Percentiles rank a stretch among this genome's conserved stretches.
Evolutionary conservation across 2,329 filamentous ascomycete genomes (phyloP).

Genomic region (Fusarium ramigenum): DNA sequence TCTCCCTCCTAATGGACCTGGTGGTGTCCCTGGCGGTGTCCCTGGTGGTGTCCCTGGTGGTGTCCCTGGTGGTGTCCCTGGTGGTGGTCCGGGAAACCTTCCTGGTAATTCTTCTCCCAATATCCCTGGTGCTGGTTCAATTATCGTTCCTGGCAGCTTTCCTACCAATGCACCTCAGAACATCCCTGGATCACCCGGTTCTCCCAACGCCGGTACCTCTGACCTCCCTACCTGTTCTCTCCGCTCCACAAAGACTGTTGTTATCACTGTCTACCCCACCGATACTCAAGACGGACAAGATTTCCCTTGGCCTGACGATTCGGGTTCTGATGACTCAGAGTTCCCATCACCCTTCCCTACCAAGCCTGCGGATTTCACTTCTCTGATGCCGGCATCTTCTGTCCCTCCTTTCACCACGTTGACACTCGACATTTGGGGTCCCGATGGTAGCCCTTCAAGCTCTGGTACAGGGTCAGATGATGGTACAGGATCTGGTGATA

Average conservation of each 20-base stretch:
- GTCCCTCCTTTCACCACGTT: conserved; percentile 48
- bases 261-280: conserved; percentile 57
- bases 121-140: conserved; percentile 25
- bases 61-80: not conserved
- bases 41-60: conserved; percentile 7
- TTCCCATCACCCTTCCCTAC: conserved; percentile 42
- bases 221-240: conserved; percentile 52
- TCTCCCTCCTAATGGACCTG: conserved; percentile 16
- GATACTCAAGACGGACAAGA: conserved; percentile 38
- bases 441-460: conserved; percentile 15
- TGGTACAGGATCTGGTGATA: conserved; percentile 18
- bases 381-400: conserved; percentile 17
- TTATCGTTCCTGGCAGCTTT: conserved; percentile 15
- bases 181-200: conserved; percentile 2
- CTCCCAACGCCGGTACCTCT: conserved; percentile 7
- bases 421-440: conserved; percentile 49
- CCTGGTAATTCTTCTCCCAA: conserved; percentile 5
- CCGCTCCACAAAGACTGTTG: conserved; percentile 55
- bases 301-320: conserved; percentile 23
- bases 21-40: not conserved
- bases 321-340: conserved; percentile 32
- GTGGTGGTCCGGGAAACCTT: conserved; percentile 6
- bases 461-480: conserved; percentile 4
- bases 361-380: conserved; percentile 37
- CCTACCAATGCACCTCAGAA: conserved; percentile 17